Evolutionary conservation across 371 early-diverging fungal genomes (phyloP), one percentile per base, ranked within the genome.

Genomic region (Mucor velutinosus): DNA sequence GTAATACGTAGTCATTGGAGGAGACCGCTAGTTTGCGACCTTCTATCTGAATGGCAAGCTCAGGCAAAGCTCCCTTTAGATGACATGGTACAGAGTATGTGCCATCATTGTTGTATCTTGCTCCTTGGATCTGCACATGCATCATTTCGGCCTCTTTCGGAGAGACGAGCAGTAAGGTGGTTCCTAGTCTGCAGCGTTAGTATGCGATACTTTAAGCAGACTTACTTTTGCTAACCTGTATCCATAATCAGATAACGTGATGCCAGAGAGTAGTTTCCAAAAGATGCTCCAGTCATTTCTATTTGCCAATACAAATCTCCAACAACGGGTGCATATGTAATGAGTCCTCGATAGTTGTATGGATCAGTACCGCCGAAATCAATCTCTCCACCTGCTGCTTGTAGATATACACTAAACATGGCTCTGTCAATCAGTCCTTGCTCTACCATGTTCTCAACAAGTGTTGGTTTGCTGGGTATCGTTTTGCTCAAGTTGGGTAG

Each of bases 281-380:
- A 71, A 8, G 75, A 69, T 23, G 88, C 82, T 49, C 75, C 66
- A 39, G 86, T 76, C 76, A 94, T 74, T 32, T 82, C 74, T 15
- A 91, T 88, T 71, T 88, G 86, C 93, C 93, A 94, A 78, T 93
- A 93, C 1, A 82, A 86, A 64, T 87, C 87, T 63, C 90, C 85
- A 27, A 83, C 73, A 15, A 93, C 87, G 3, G 88, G 86, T 23
- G 87, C 82, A 84, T 89, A 94, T 63, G 81, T 49, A 12, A 92
- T 64, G 0, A 82, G 77, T 32, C 89, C 85, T 35, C 65, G 71
- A 71, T 82, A 83, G 23, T 75, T 79, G 25, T 70, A 63, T 35
- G 74, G 60, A 67, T 92, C 88, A 35, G 85, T 85, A 7, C 87
- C 89, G 11, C 93, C 92, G 60, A 92, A 77, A 30, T 87, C 81